Conservation (phyloP, 257 asterid species). For the Solanum appendiculatum region DNA sequence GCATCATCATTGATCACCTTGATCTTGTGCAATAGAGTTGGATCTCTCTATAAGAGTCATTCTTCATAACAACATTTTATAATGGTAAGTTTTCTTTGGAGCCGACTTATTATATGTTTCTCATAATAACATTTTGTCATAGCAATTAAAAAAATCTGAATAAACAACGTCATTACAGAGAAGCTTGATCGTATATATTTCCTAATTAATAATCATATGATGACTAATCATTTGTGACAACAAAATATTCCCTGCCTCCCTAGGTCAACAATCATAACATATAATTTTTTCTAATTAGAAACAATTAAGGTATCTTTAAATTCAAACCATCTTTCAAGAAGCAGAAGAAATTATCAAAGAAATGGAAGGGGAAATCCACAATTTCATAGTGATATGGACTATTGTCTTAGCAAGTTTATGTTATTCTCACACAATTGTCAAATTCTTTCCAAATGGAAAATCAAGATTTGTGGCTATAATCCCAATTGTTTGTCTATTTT, state of each 20-base stretch:
- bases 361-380: conserved; percentile 47
- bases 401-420: conserved; percentile 22
- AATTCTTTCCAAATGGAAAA: conserved; percentile 13
- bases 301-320: background rate
- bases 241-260: background rate
- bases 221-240: background rate
- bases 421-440: conserved; percentile 24
- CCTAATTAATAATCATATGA: background rate
- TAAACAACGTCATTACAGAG: background rate
- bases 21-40: background rate
- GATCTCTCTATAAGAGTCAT: background rate
- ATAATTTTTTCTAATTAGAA: background rate
- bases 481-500: conserved; percentile 28
- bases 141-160: background rate
- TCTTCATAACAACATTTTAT: background rate
- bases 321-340: background rate
- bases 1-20: accelerated
- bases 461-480: conserved; percentile 21
- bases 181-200: background rate
- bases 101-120: background rate
- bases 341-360: background rate
- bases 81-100: accelerated
- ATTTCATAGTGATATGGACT: conserved; percentile 30
- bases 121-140: too few species aligned
- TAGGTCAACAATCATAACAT: background rate